Conservation (phyloP, 176 grass and related monocot species). For the Panicum miliaceum region DNA sequence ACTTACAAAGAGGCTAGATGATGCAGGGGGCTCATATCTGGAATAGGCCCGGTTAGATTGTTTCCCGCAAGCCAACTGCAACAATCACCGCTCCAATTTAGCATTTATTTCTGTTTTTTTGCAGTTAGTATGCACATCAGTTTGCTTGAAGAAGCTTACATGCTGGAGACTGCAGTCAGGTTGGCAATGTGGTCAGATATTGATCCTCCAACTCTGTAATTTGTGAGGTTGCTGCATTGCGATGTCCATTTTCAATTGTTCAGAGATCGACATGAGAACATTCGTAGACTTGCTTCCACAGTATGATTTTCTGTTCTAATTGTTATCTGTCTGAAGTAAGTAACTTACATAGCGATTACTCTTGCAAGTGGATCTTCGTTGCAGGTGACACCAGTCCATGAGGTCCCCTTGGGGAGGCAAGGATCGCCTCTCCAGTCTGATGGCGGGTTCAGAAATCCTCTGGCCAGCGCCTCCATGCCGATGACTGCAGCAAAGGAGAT, state of each 20-base stretch:
- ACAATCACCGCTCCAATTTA: background rate
- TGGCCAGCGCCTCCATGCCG: conserved; percentile 72
- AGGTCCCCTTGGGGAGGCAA: conserved; percentile 70
- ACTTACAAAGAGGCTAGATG: conserved; percentile 73
- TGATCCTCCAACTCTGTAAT: conserved; percentile 59
- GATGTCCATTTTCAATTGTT: background rate
- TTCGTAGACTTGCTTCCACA: background rate
- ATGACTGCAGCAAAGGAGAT: conserved; percentile 57
- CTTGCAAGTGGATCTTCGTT: conserved; percentile 48
- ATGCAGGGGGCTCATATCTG: conserved; percentile 62
- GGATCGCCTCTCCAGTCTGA: conserved; percentile 92
- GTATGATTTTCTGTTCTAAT: background rate
- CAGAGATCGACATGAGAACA: background rate
- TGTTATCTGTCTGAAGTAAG: background rate
- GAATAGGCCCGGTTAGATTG: conserved; percentile 64
- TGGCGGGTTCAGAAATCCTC: conserved; percentile 60
- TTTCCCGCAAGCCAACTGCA: conserved; percentile 85
- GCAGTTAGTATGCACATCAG: background rate
- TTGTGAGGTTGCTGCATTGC: conserved; percentile 70
- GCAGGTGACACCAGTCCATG: conserved; percentile 87
- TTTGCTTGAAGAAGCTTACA: conserved; percentile 56
- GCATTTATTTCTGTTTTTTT: background rate
- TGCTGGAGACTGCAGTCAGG: conserved; percentile 68
- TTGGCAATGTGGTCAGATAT: conserved; percentile 73
- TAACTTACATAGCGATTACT: conserved; percentile 69